phyloP scores from a whole-genome alignment of 2,329 filamentous ascomycete species.

The Aspergillus vadensis region DNA sequence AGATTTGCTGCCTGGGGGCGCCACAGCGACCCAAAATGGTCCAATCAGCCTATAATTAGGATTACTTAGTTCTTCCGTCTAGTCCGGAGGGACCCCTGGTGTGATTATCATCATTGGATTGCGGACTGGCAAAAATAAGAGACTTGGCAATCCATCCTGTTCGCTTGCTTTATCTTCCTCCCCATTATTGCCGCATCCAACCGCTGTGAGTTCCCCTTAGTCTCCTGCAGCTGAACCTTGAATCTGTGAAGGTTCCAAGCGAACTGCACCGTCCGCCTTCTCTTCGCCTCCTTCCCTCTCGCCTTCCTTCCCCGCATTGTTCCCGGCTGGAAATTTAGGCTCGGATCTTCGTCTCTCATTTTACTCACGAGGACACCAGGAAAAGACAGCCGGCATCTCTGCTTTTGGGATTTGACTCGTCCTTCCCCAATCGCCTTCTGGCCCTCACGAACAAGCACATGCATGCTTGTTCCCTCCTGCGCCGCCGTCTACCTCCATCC shows the following conservation, averaged over 20 bases:
- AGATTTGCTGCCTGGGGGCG: background rate
- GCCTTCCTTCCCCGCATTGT: conserved; percentile 7
- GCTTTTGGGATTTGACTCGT: conserved; percentile 6
- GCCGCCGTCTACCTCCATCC: conserved; percentile 35
- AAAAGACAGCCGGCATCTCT: background rate
- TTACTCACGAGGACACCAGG: background rate
- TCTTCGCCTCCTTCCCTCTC: conserved; percentile 10
- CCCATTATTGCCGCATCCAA: background rate
- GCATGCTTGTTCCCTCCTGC: conserved; percentile 33
- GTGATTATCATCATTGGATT: background rate
- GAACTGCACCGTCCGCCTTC: background rate
- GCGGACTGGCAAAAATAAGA: background rate
- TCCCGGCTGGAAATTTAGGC: conserved; percentile 7
- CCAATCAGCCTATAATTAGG: background rate
- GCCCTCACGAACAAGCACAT: conserved; percentile 32
- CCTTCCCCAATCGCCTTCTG: conserved; percentile 7
- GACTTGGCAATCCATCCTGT: background rate
- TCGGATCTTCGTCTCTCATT: conserved; percentile 5
- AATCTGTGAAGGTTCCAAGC: background rate
- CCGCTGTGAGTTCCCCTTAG: background rate
- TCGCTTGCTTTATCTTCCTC: background rate
- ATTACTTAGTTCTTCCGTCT: background rate
- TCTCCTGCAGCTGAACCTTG: background rate
- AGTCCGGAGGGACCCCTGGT: background rate
- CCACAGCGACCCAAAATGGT: background rate